phyloP scores from a whole-genome alignment of 2,329 filamentous ascomycete species.

The Erysiphe neolycopersici region DNA sequence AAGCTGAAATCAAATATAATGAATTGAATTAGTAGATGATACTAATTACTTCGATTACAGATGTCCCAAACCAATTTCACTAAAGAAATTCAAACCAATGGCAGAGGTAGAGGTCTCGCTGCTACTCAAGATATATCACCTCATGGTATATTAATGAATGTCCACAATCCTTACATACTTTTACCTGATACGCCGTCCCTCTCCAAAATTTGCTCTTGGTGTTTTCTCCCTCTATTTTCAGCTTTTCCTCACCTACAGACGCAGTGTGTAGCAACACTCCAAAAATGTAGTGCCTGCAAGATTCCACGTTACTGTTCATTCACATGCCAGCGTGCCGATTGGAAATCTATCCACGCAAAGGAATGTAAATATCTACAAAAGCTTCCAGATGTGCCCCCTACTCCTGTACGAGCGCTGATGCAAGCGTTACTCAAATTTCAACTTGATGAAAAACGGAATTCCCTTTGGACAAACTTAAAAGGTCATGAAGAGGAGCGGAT shows the following conservation, averaged over 20 bases:
- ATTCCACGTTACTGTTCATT: slow-evolving; percentile 26
- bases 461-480: slow-evolving; percentile 17
- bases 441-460: slow-evolving; percentile 10
- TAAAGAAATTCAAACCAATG: slow-evolving; percentile 1
- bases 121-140: slow-evolving; percentile 2
- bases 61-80: slow-evolving; percentile 4
- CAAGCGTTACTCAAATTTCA: slow-evolving; percentile 20
- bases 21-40: no score
- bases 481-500: slow-evolving; percentile 17
- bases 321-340: slow-evolving; percentile 26
- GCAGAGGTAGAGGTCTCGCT: slow-evolving; percentile 7
- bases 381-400: slow-evolving; percentile 20
- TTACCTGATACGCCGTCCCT: slow-evolving; percentile 10
- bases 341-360: slow-evolving; percentile 23
- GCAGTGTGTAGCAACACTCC: slow-evolving; percentile 1
- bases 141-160: slow-evolving; percentile 7
- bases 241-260: not conserved
- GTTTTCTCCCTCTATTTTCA: slow-evolving; percentile 4
- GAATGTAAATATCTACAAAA: slow-evolving; percentile 25
- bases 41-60: no score
- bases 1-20: no score
- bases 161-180: slow-evolving; percentile 7
- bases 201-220: slow-evolving; percentile 9
- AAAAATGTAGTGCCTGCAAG: slow-evolving; percentile 24
- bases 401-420: slow-evolving; percentile 26